phyloP scores from a whole-genome alignment of 2,329 filamentous ascomycete genomes.

The Fusarium euwallaceae region DNA sequence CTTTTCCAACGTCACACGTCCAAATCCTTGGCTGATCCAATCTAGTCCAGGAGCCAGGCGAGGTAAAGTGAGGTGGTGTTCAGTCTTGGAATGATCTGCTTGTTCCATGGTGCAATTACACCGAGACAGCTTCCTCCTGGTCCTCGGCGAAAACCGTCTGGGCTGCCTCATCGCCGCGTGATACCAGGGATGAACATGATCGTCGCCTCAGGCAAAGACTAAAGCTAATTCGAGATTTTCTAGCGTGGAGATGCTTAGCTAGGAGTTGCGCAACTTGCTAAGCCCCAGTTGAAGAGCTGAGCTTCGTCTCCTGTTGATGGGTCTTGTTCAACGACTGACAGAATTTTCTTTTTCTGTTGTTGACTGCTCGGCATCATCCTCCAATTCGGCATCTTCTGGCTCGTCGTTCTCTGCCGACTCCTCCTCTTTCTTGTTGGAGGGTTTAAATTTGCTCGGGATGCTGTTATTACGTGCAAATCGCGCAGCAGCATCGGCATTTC shows the following conservation, averaged over 20 bases:
- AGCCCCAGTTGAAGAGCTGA: conserved; percentile 23
- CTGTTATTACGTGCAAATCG: conserved; percentile 30
- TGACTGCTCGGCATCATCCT: not conserved
- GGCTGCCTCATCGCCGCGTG: conserved; percentile 17
- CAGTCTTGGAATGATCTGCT: conserved; percentile 20
- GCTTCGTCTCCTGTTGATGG: conserved; percentile 14
- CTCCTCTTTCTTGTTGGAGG: not conserved
- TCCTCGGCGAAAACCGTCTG: conserved; percentile 1
- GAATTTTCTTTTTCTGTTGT: not conserved
- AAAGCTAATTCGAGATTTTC: conserved; percentile 22
- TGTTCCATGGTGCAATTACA: conserved; percentile 15
- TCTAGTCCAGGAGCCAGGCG: conserved; percentile 11
- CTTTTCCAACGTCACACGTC: conserved; percentile 33
- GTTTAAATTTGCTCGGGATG: conserved; percentile 31
- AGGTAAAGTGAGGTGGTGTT: conserved; percentile 1
- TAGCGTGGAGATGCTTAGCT: conserved; percentile 27
- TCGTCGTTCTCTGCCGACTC: not conserved
- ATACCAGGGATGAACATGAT: conserved; percentile 29
- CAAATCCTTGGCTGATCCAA: conserved; percentile 33
- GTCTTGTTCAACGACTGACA: conserved; percentile 1
- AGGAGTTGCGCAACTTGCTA: conserved; percentile 34
- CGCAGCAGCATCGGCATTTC: conserved; percentile 19
- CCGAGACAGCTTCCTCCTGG: conserved; percentile 10
- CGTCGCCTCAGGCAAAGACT: conserved; percentile 18
- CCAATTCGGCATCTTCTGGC: not conserved